Conservation (phyloP, 257 asterid genomes). For the Solanum okadae region DNA sequence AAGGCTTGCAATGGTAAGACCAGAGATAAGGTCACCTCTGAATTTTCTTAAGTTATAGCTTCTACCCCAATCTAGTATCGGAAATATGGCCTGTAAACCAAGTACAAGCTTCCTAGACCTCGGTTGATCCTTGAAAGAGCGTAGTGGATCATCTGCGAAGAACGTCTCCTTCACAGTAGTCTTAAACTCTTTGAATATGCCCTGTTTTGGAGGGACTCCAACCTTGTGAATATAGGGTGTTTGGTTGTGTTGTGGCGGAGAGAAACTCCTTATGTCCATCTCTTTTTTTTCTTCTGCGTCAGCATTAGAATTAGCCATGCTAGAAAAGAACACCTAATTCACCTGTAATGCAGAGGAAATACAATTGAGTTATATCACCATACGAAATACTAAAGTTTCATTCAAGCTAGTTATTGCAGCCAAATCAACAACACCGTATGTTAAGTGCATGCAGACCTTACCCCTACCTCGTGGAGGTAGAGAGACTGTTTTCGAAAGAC, state of each 20-base stretch:
- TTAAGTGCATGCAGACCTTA: rapidly evolving
- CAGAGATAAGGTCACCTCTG: conserved; percentile 60
- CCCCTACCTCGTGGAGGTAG: neutral
- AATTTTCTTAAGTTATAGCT: conserved; percentile 35
- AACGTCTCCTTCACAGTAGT: conserved; percentile 13
- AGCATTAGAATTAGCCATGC: conserved; percentile 18
- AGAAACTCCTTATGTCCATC: conserved; percentile 23
- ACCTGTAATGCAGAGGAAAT: conserved; percentile 1
- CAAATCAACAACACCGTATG: neutral
- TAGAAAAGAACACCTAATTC: neutral
- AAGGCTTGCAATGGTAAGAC: conserved; percentile 86
- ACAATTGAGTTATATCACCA: neutral
- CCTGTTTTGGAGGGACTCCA: conserved; percentile 5
- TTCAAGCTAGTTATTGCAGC: neutral
- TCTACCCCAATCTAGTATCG: conserved; percentile 76
- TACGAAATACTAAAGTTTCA: neutral
- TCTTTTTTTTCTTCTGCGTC: conserved; percentile 21
- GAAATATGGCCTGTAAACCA: conserved; percentile 25
- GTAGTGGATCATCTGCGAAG: conserved; percentile 15
- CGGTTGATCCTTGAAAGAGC: conserved; percentile 9
- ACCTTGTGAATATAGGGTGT: conserved; percentile 12
- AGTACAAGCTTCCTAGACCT: conserved; percentile 15
- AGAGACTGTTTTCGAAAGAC: neutral
- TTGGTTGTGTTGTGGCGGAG: conserved; percentile 20
- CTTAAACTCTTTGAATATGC: neutral